Base-by-base conservation (phyloP, 2,329 filamentous ascomycete genomes). In the Aspergillus sp. region DNA sequence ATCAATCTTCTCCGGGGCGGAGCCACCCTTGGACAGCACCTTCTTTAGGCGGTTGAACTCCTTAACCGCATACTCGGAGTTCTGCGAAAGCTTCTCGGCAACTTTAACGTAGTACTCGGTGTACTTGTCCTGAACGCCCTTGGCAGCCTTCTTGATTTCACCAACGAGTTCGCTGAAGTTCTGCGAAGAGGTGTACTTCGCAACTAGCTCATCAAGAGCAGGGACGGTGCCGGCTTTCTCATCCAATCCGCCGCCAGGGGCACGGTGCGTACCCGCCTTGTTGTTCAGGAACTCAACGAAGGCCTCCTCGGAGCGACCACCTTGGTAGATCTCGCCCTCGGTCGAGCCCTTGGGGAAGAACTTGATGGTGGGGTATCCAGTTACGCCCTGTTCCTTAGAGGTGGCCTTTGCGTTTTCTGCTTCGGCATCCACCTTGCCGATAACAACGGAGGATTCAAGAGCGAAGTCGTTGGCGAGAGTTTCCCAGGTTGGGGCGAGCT, bases 371-470 rank as follows among this genome's bases (percentile, higher is more conserved):
- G 95, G 95, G 83, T 96, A 99, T 37, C 89, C 91, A 55, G 83
- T 84, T 66, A 99, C 86, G 60, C 87, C 91, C 72, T 95, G 88
- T 51, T 88, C 86, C 71, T 86, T 77, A 51, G 92, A 88, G 50
- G 88, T 86, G 45, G 84, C 84, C 79, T 96, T 97, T 76, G 89
- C 86, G 76, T 91, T 91, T 68, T 90, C 87, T 30, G 89, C 86
- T 79, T 99, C 93, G 71, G 91, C 93, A 73, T 99, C 93, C 61
- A 99, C 89, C 82, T 99, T 98, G 76, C 92, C 95, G 70, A 99
- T 87, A 45, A 96, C 73, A 62, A 99, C 91, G 64, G 84, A 82
- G 59, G 86, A 77, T 70, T 99, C 95, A 72, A 82, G 84, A 64
- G 83, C 82, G 77, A 93, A 99, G 78, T 92, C 89, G 61, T 82